phyloP scores from a whole-genome alignment of 2,329 filamentous ascomycete genomes.

The Nothophaeocryptopus gaeumannii region DNA sequence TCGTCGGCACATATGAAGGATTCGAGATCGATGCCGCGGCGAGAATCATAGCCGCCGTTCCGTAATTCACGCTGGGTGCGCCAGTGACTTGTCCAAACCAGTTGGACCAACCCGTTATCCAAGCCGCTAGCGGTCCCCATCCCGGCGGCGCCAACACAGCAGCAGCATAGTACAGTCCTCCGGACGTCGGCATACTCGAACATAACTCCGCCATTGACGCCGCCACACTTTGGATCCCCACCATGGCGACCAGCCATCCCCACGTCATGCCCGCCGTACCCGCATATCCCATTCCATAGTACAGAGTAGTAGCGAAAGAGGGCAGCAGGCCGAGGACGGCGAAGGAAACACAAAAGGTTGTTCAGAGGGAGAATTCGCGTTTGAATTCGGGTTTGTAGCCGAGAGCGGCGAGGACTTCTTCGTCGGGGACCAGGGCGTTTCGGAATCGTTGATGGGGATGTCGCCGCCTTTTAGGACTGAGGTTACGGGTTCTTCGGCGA shows the following conservation, averaged over 20 bases:
- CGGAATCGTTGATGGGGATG: slow-evolving; percentile 44
- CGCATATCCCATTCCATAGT: slow-evolving; percentile 61
- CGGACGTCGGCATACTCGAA: slow-evolving; percentile 51
- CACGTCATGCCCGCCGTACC: slow-evolving; percentile 61
- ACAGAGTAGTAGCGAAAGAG: slow-evolving; percentile 68
- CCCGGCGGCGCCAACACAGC: slow-evolving; percentile 66
- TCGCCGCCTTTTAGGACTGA: slow-evolving; percentile 51
- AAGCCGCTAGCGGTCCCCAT: slow-evolving; percentile 65
- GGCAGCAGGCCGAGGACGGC: slow-evolving; percentile 69
- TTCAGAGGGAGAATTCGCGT: slow-evolving; percentile 71
- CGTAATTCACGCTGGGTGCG: slow-evolving; percentile 65
- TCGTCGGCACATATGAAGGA: slow-evolving; percentile 61
- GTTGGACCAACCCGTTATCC: slow-evolving; percentile 68
- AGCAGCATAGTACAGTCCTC: slow-evolving; percentile 70
- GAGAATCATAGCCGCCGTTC: slow-evolving; percentile 66
- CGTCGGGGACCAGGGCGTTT: slow-evolving; percentile 52
- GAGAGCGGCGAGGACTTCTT: slow-evolving; percentile 60
- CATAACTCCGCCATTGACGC: slow-evolving; percentile 66
- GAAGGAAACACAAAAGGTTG: slow-evolving; percentile 71
- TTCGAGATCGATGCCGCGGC: slow-evolving; percentile 67
- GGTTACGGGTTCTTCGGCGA: slow-evolving; percentile 52
- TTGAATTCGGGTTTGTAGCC: slow-evolving; percentile 64
- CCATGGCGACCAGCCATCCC: slow-evolving; percentile 72
- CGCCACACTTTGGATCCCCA: slow-evolving; percentile 69
- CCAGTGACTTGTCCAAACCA: slow-evolving; percentile 65